A percentile compares a stretch with the other conserved stretches of the same genome.
These are phyloP conservation scores for Yarrowia porcina DNA, from an alignment of 805 yeast genomes.

Conservation along the genomic window DNA sequence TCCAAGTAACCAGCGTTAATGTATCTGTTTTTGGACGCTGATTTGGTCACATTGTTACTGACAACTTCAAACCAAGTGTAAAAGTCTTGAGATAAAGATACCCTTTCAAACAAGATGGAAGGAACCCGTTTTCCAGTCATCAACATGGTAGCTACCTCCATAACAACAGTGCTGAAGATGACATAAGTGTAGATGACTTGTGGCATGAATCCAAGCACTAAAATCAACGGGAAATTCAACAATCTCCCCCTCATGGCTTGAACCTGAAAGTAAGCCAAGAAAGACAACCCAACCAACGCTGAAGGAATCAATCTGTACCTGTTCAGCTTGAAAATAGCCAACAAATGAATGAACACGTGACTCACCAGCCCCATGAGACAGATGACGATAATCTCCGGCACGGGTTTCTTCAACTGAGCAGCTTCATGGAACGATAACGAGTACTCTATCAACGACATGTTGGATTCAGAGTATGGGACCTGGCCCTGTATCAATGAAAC, in stretches of 20 bases:
- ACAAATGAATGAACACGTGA: conserved; percentile 60
- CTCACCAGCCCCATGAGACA: conserved; percentile 56
- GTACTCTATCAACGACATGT: conserved; percentile 70
- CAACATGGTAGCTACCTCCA: conserved; percentile 7
- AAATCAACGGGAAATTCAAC: conserved; percentile 51
- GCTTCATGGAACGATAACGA: conserved; percentile 74
- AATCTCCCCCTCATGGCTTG: conserved; percentile 45
- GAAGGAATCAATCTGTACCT: conserved; percentile 62
- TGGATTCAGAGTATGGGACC: conserved; percentile 59
- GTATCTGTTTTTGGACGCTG: conserved; percentile 15
- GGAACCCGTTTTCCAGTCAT: conserved; percentile 20
- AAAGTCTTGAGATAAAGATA: background rate
- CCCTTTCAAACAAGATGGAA: conserved; percentile 11
- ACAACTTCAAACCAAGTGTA: conserved; percentile 14
- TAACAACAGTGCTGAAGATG: conserved; percentile 35
- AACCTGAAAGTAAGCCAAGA: conserved; percentile 48
- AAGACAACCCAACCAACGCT: conserved; percentile 52
- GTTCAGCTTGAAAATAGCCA: conserved; percentile 54
- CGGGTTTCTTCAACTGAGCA: conserved; percentile 50
- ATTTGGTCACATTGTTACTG: conserved; percentile 3
- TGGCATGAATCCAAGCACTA: conserved; percentile 61
- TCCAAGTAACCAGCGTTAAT: conserved; percentile 12
- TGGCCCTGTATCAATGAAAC: conserved; percentile 55
- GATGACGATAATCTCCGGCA: conserved; percentile 50
- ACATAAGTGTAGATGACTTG: conserved; percentile 55